These are phyloP conservation scores for Pseudophaeomoniella oleicola DNA, from an alignment of 2,329 filamentous ascomycete genomes.

Conservation along the genomic window DNA sequence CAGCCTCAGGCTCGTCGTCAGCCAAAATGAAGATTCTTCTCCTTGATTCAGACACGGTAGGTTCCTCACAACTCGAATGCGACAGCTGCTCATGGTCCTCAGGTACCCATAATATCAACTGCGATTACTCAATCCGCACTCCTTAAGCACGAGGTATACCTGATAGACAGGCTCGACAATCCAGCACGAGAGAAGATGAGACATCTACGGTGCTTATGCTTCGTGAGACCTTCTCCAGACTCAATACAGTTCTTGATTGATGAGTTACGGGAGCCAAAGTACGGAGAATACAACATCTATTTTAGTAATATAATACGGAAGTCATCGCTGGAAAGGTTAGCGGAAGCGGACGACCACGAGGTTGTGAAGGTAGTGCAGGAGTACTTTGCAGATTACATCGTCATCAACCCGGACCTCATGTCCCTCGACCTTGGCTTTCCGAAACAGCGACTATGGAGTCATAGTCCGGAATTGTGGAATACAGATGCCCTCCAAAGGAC, in stretches of 20 bases:
- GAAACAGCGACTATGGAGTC: slow-evolving; percentile 64
- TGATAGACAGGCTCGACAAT: slow-evolving; percentile 92
- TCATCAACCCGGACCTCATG: slow-evolving; percentile 89
- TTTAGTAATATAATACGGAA: slow-evolving; percentile 98
- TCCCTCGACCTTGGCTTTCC: slow-evolving; percentile 62
- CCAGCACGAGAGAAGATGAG: slow-evolving; percentile 89
- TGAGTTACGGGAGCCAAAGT: slow-evolving; percentile 88
- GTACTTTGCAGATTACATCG: slow-evolving; percentile 89
- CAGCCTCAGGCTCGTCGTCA: slow-evolving; percentile 44
- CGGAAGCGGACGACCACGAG: slow-evolving; percentile 94
- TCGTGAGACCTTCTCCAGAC: slow-evolving; percentile 80
- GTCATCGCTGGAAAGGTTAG: slow-evolving; percentile 80
- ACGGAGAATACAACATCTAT: slow-evolving; percentile 93
- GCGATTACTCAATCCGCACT: slow-evolving; percentile 91
- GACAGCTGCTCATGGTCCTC: slow-evolving; percentile 9
- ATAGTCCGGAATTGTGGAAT: slow-evolving; percentile 77
- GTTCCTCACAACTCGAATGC: slow-evolving; percentile 25
- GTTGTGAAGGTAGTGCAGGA: slow-evolving; percentile 90
- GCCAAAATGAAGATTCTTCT: slow-evolving; percentile 98
- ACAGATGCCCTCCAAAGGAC: slow-evolving; percentile 72
- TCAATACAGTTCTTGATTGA: slow-evolving; percentile 91
- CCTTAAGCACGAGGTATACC: slow-evolving; percentile 91
- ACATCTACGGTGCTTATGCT: slow-evolving; percentile 83
- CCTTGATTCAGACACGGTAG: slow-evolving; percentile 77
- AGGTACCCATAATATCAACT: slow-evolving; percentile 82